Evolutionary conservation across 2,329 filamentous ascomycete genomes (phyloP).

Genomic region (Nemania bipapillata): DNA sequence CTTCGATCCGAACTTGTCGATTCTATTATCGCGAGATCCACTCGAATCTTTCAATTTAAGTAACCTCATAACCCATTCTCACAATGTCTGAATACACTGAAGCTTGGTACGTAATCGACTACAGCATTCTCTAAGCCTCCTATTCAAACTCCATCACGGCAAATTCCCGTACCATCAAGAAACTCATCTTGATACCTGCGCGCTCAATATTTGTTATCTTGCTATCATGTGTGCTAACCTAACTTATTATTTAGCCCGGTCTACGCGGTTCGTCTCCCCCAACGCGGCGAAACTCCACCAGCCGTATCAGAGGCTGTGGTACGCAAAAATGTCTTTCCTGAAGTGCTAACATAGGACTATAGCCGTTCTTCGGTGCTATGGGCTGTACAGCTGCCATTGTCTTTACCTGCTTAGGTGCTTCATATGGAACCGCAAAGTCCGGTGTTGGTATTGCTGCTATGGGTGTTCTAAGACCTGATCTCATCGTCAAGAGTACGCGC

Average conservation of each 20-base stretch:
- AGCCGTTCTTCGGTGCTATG: slow-evolving; percentile 85
- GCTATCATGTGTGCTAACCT: slow-evolving; percentile 41
- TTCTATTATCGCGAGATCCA: slow-evolving; percentile 22
- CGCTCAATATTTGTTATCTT: not conserved
- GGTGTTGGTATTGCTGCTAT: slow-evolving; percentile 98
- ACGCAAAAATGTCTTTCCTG: slow-evolving; percentile 54
- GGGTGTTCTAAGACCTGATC: slow-evolving; percentile 95
- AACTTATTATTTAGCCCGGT: slow-evolving; percentile 75
- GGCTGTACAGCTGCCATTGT: slow-evolving; percentile 90
- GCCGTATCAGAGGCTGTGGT: slow-evolving; percentile 20
- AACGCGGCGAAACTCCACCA: slow-evolving; percentile 44
- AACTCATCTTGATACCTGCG: slow-evolving; percentile 12
- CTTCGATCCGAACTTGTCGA: slow-evolving; percentile 31
- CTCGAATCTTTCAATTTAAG: slow-evolving; percentile 31
- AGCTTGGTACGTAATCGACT: slow-evolving; percentile 52
- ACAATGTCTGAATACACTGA: slow-evolving; percentile 50
- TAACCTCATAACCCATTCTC: slow-evolving; percentile 35
- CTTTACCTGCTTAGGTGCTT: slow-evolving; percentile 95
- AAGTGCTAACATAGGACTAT: slow-evolving; percentile 40
- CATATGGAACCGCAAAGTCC: slow-evolving; percentile 98
- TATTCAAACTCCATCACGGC: slow-evolving; percentile 40
- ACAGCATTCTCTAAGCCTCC: slow-evolving; percentile 39
- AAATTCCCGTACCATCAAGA: slow-evolving; percentile 36
- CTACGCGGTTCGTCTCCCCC: slow-evolving; percentile 87
- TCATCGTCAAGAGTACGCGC: slow-evolving; percentile 97